Conservation (phyloP, 169 alveolate genomes). For the Eimeria tenella region DNA sequence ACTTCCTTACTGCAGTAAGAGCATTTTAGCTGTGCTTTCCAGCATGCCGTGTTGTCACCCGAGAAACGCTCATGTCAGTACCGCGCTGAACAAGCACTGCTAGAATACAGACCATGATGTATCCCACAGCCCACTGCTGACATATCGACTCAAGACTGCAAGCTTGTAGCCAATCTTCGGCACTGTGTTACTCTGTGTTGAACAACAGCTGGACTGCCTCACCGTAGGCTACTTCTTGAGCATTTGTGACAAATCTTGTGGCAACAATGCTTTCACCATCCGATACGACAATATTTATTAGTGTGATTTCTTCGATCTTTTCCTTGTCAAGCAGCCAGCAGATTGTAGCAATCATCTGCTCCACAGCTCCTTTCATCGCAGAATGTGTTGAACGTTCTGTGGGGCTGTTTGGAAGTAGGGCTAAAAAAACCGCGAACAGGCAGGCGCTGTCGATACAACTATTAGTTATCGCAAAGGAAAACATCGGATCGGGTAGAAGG, state of each 20-base stretch:
- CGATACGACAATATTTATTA: conserved; percentile 72
- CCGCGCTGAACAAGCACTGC: too few species aligned
- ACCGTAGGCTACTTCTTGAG: conserved; percentile 68
- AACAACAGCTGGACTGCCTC: not conserved
- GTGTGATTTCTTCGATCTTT: conserved; percentile 40
- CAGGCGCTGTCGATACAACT: conserved; percentile 79
- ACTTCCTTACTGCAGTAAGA: too few species aligned
- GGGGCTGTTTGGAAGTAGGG: conserved; percentile 71
- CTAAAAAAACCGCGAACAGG: conserved; percentile 74
- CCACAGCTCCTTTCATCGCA: conserved; percentile 69
- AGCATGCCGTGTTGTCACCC: too few species aligned
- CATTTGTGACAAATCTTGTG: conserved; percentile 68
- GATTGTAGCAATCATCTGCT: conserved; percentile 64
- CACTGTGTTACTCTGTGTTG: not conserved
- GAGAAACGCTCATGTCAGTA: too few species aligned
- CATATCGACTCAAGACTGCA: too few species aligned
- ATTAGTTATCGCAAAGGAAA: conserved; percentile 64
- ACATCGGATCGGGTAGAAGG: conserved; percentile 73
- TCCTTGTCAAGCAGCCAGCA: conserved; percentile 72
- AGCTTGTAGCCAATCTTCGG: too few species aligned
- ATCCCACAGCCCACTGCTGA: too few species aligned
- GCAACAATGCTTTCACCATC: conserved; percentile 78
- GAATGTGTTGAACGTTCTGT: conserved; percentile 59
- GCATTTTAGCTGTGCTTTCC: too few species aligned
- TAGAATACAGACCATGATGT: too few species aligned